Evolutionary conservation across 2,329 filamentous ascomycete species (phyloP).

Genomic region (Fusarium sterilihyphosum): DNA sequence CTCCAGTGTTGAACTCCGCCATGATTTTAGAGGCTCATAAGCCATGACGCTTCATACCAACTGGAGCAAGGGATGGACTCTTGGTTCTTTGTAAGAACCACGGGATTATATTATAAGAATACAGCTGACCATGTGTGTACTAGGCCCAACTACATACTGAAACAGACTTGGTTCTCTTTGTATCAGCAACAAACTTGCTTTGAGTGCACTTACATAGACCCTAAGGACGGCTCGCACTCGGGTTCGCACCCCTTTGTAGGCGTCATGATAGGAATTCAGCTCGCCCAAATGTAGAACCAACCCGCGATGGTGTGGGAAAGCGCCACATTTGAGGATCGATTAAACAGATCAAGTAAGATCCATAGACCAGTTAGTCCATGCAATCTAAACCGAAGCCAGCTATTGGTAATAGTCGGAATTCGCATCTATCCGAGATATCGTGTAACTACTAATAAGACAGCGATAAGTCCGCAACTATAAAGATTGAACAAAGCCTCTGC

Average conservation of each 20-base stretch:
- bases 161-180: not conserved
- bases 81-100: not conserved
- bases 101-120: not conserved
- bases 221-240: constrained; percentile 12
- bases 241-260: constrained; percentile 1
- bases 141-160: not conserved
- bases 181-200: not conserved
- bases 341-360: constrained; percentile 8
- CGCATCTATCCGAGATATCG: constrained; percentile 19
- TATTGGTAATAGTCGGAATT: constrained; percentile 12
- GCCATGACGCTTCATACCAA: not conserved
- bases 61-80: not conserved
- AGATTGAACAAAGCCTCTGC: not conserved
- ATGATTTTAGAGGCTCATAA: constrained; percentile 5
- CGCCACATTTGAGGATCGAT: constrained; percentile 14
- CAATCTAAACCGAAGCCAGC: not conserved
- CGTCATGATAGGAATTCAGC: constrained; percentile 28
- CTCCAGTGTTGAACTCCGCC: not conserved
- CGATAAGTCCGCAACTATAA: constrained; percentile 30
- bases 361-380: not conserved
- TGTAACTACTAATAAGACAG: not conserved
- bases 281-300: not conserved
- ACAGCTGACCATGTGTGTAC: too few relatives aligned
- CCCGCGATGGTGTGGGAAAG: not conserved
- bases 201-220: not conserved